Conservation (phyloP, 305 asterid species). For the Fraxinus velutina region DNA sequence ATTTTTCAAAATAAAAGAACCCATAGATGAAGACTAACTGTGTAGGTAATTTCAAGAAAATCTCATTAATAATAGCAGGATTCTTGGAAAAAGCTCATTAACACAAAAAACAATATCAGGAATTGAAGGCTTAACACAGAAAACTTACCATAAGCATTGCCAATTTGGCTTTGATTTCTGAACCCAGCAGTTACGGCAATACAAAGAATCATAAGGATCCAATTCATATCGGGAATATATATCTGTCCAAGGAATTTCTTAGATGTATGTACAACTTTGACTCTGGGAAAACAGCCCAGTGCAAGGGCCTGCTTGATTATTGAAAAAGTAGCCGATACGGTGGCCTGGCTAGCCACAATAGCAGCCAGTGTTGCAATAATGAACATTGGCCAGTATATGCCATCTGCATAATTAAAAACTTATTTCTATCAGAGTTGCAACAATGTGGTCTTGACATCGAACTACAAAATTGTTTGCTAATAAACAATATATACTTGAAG, state of each 20-base stretch:
- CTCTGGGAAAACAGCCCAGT: conserved; percentile 93
- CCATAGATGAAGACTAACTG: neutral
- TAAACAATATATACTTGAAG: neutral
- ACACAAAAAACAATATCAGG: neutral
- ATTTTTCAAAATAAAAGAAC: neutral
- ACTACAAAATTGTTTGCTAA: neutral
- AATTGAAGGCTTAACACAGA: neutral
- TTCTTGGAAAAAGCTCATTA: neutral
- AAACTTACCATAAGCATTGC: conserved; percentile 85
- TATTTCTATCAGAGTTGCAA: neutral
- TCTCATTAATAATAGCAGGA: neutral
- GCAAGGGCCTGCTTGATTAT: conserved; percentile 95
- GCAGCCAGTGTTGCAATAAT: conserved; percentile 91
- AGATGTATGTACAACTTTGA: conserved; percentile 94
- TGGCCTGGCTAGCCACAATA: conserved; percentile 93
- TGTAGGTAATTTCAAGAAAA: neutral
- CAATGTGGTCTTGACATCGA: neutral
- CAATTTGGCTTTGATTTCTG: conserved; percentile 90
- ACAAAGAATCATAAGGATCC: conserved; percentile 95
- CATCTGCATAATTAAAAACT: conserved; percentile 44
- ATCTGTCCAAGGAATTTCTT: conserved; percentile 89
- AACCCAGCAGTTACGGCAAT: conserved; percentile 97
- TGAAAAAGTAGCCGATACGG: conserved; percentile 87
- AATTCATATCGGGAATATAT: conserved; percentile 88
- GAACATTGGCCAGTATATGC: conserved; percentile 89